phyloP scores from a whole-genome alignment of 1,139 yeast genomes.

The Suzukiozyma palmioleophila region DNA sequence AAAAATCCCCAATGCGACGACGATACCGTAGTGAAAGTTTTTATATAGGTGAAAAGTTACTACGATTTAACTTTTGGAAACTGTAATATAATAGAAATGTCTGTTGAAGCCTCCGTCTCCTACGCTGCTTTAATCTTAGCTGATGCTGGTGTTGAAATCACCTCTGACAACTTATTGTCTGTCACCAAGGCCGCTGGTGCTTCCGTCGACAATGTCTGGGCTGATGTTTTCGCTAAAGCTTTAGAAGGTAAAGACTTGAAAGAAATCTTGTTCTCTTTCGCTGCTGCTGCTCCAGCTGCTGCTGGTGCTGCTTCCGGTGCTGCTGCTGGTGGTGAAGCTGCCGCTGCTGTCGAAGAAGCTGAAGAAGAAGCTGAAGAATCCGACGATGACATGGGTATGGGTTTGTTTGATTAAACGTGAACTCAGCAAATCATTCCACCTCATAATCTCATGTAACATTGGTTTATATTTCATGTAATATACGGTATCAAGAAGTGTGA shows the following conservation, averaged over 20 bases:
- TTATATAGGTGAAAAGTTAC: background rate
- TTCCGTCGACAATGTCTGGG: slow-evolving; percentile 84
- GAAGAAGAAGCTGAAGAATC: slow-evolving; percentile 64
- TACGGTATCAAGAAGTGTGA: no score
- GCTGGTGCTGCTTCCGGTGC: slow-evolving; percentile 50
- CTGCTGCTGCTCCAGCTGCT: slow-evolving; percentile 46
- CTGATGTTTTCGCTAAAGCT: slow-evolving; percentile 94
- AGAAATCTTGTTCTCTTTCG: slow-evolving; percentile 81
- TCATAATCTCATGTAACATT: no score
- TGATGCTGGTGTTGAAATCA: slow-evolving; percentile 92
- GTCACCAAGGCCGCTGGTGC: slow-evolving; percentile 90
- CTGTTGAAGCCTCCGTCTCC: slow-evolving; percentile 62
- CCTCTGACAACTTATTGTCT: slow-evolving; percentile 86
- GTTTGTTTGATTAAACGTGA: slow-evolving; percentile 44
- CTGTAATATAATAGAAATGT: slow-evolving; percentile 29
- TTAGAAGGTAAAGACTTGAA: slow-evolving; percentile 95
- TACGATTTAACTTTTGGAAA: background rate
- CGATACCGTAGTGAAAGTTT: background rate
- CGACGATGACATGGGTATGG: slow-evolving; percentile 77
- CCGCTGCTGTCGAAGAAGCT: slow-evolving; percentile 43
- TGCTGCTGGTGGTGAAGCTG: slow-evolving; percentile 58
- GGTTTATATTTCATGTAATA: no score
- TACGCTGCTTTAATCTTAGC: slow-evolving; percentile 98
- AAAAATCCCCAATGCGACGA: background rate
- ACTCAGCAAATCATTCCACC: no score